A percentile compares a stretch with the other conserved stretches of the same genome.
Evolutionary conservation across 2,329 filamentous ascomycete species (phyloP).

Genomic region (Chrysosporium queenslandicum): DNA sequence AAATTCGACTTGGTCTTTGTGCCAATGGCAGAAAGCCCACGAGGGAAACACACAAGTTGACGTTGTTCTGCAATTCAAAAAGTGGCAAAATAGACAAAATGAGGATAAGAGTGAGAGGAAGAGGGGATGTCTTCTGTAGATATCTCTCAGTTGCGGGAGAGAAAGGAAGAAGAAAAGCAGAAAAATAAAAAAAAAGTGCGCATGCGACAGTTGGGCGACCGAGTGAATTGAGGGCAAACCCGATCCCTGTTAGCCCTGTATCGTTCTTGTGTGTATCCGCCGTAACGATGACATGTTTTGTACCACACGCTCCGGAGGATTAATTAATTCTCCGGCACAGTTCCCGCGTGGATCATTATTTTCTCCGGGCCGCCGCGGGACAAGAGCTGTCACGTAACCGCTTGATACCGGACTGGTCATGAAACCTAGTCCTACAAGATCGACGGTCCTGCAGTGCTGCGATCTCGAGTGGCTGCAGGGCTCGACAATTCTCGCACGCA

Average conservation of each 20-base stretch:
- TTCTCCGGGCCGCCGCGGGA: background rate
- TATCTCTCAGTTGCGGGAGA: background rate
- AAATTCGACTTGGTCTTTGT: background rate
- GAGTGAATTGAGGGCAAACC: background rate
- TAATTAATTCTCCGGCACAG: background rate
- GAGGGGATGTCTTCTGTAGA: constrained; percentile 2
- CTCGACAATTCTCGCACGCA: background rate
- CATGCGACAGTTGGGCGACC: constrained; percentile 5
- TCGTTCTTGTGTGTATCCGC: background rate
- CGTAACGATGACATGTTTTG: background rate
- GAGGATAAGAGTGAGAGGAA: background rate
- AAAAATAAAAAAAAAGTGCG: constrained; percentile 9
- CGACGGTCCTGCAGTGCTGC: background rate
- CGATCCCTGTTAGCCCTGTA: background rate
- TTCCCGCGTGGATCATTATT: background rate
- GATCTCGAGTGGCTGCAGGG: background rate
- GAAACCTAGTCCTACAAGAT: background rate
- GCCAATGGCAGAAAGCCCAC: background rate
- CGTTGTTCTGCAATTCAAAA: background rate
- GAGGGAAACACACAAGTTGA: background rate
- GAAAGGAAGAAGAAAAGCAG: too few relatives aligned
- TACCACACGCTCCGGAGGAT: background rate
- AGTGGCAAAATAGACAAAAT: background rate
- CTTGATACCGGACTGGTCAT: background rate
- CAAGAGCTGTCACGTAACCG: background rate